Evolutionary conservation across 768 basidiomycete genomes (phyloP).

Genomic region (Suillus subaureus): DNA sequence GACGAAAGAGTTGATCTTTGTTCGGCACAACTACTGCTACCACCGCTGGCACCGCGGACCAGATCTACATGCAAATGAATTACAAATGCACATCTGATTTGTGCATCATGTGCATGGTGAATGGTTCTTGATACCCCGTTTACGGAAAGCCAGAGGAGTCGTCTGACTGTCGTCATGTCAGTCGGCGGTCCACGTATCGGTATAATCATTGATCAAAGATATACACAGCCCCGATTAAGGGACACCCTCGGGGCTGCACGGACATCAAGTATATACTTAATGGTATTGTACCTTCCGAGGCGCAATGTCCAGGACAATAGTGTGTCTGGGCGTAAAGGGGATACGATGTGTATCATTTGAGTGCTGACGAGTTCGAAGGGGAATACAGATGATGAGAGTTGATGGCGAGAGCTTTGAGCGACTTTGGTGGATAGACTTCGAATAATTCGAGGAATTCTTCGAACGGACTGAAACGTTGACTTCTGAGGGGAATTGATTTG

Average conservation of each 20-base stretch:
- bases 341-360: neutral
- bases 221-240: neutral
- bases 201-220: neutral
- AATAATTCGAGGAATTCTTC: no score
- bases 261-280: neutral
- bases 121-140: neutral
- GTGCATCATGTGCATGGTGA: neutral
- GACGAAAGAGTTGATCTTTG: neutral
- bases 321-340: neutral
- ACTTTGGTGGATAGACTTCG: neutral
- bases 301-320: neutral
- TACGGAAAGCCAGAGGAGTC: neutral
- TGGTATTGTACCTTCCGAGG: neutral
- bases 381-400: neutral
- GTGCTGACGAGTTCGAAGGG: neutral
- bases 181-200: neutral
- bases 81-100: neutral
- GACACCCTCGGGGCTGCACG: neutral
- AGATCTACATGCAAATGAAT: neutral
- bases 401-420: neutral
- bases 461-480: no score
- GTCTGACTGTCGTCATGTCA: neutral
- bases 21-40: neutral
- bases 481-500: no score
- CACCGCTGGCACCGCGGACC: neutral